Evolutionary conservation across 345 rosid species (phyloP), one percentile per base, ranked within the genome.

Genomic region (Rhodamnia rubescens): DNA sequence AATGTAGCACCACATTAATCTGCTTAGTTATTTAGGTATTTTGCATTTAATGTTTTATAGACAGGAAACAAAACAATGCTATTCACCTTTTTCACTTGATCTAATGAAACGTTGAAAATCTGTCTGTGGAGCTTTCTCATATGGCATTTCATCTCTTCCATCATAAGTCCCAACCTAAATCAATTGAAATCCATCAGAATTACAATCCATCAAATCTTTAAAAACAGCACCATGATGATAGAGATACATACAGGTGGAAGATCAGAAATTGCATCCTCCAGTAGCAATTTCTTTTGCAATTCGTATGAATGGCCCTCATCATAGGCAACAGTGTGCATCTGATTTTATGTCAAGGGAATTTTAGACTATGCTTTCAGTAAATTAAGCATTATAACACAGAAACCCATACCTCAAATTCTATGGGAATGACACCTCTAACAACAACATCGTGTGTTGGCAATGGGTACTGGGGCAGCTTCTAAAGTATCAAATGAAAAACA

Each of bases 391-490:
- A 82, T 80, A 69, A 20, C 26, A 21, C 11, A 18, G 55, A 18
- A n/a, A 29, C 11, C 21, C 83, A 42, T 90, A 95, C 98, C 93
- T 91, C 92, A 88, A 96, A 96, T 61, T 92, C 91, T 5, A 64
- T 7, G 18, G 98, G 98, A 18, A 89, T 85, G 29, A 74, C 85
- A 44, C 97, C 99, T 88, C 95, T 90, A 4, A 87, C 53, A 6
- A 91, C 89, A 53, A 93, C 92, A 89, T 95, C 93, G 90, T 96
- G 98, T 4, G 97, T 96, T 56, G 99, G 99, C 52, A 92, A 92
- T 7, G 98, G 95, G 82, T 88, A 96, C 20, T 88, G 98, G 22
- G 98, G 98, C 85, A 95, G 84, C 22, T 22, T 91, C 96, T 96
- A 91, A 83, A 88, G 59, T 32, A 26, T 49, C 56, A 44, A 12